A percentile compares a stretch with the other conserved stretches of the same genome.
These are phyloP conservation scores for Albophoma yamanashiensis DNA, from an alignment of 2,329 filamentous ascomycete genomes.

Conservation along the genomic window DNA sequence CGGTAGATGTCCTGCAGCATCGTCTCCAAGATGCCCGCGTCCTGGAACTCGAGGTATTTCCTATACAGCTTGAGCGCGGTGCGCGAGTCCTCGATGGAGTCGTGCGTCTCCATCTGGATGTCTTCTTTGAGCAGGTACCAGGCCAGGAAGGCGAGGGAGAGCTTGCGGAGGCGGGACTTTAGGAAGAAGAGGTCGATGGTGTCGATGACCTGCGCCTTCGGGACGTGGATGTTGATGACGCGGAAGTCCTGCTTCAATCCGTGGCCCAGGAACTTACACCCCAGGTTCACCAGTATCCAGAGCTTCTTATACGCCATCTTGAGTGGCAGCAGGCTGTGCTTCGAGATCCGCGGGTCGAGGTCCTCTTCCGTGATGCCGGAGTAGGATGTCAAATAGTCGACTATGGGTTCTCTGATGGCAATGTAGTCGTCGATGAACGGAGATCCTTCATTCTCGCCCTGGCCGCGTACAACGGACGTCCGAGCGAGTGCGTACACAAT, in stretches of 20 bases:
- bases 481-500: constrained; percentile 87
- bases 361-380: constrained; percentile 85
- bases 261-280: constrained; percentile 88
- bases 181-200: constrained; percentile 89
- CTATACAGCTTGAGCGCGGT: constrained; percentile 82
- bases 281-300: constrained; percentile 90
- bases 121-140: constrained; percentile 88
- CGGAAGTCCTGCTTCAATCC: constrained; percentile 92
- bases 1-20: constrained; percentile 83
- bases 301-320: constrained; percentile 97
- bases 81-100: constrained; percentile 88
- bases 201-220: constrained; percentile 82
- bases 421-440: constrained; percentile 99
- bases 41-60: constrained; percentile 82
- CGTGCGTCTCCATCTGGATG: constrained; percentile 86
- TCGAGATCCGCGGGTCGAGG: constrained; percentile 65
- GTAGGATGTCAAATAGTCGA: constrained; percentile 91
- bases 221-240: constrained; percentile 95
- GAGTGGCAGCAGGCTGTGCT: constrained; percentile 73
- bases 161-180: constrained; percentile 67
- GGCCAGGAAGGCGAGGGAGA: constrained; percentile 83
- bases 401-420: constrained; percentile 76
- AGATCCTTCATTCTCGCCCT: constrained; percentile 64
- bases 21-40: constrained; percentile 71
- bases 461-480: constrained; percentile 78